A percentile compares a stretch with the other conserved stretches of the same genome.
These are phyloP conservation scores for Penicillium ucsense DNA, from an alignment of 495 filamentous ascomycete genomes.

Conservation along the genomic window DNA sequence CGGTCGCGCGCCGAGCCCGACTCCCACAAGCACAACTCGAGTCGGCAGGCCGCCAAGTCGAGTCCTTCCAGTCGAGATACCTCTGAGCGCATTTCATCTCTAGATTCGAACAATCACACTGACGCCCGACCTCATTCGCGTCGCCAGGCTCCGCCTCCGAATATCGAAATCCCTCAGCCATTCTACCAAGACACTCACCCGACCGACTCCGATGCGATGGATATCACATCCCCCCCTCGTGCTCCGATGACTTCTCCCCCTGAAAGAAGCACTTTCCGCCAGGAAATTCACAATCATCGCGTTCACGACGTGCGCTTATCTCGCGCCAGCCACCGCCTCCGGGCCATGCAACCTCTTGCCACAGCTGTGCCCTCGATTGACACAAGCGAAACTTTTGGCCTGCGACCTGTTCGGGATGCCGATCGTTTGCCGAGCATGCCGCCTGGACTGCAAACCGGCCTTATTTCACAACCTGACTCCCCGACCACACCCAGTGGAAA, in stretches of 20 bases:
- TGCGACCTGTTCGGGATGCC: slow-evolving; percentile 73
- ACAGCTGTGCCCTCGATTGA: slow-evolving; percentile 67
- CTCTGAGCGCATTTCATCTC: slow-evolving; percentile 21
- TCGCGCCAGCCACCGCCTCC: slow-evolving; percentile 36
- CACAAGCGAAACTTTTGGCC: slow-evolving; percentile 58
- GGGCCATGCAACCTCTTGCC: slow-evolving; percentile 55
- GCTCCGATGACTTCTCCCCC: slow-evolving; percentile 65
- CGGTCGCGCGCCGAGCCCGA: slow-evolving; percentile 72
- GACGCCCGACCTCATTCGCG: slow-evolving; percentile 45
- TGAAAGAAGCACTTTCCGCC: slow-evolving; percentile 59
- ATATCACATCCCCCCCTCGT: slow-evolving; percentile 57
- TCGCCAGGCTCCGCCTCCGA: slow-evolving; percentile 60
- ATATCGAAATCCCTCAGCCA: slow-evolving; percentile 62
- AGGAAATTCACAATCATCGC: slow-evolving; percentile 34
- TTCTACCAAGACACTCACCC: slow-evolving; percentile 40
- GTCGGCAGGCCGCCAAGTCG: slow-evolving; percentile 32
- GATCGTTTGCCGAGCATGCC: slow-evolving; percentile 83
- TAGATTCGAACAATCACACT: slow-evolving; percentile 28
- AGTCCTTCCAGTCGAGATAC: slow-evolving; percentile 14
- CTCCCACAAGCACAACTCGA: slow-evolving; percentile 42
- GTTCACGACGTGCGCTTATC: slow-evolving; percentile 51
- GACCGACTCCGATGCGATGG: slow-evolving; percentile 42
- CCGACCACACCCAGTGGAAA: slow-evolving; percentile 83
- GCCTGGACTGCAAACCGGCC: slow-evolving; percentile 56
- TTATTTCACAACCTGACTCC: slow-evolving; percentile 83